phyloP scores from a whole-genome alignment of 345 rosid species.

The Kandelia obovata region DNA sequence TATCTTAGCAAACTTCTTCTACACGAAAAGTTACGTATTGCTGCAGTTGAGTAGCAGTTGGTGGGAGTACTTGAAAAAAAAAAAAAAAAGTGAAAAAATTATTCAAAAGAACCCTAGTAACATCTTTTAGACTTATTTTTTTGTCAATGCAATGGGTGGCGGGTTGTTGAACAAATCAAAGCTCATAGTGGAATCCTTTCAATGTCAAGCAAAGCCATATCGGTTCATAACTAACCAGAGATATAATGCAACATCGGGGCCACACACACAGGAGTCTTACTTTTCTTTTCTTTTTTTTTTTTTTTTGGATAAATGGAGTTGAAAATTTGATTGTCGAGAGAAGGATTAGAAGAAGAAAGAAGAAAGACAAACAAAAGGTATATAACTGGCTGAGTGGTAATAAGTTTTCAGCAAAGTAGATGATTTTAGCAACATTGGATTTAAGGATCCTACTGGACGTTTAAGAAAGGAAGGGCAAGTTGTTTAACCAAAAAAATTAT shows the following conservation, averaged over 20 bases:
- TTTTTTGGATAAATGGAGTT: no score
- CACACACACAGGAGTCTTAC: no score
- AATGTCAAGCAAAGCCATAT: slow-evolving; percentile 30
- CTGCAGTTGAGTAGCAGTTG: slow-evolving; percentile 16
- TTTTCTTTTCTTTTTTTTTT: no score
- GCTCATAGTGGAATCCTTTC: slow-evolving; percentile 9
- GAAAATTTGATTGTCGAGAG: no score
- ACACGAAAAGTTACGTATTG: slow-evolving; percentile 8
- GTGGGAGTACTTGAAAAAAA: neutral
- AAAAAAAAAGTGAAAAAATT: neutral
- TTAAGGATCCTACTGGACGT: neutral
- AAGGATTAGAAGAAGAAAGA: neutral
- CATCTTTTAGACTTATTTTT: neutral
- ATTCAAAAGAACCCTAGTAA: slow-evolving; percentile 4
- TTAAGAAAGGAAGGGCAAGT: neutral
- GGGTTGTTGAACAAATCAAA: slow-evolving; percentile 28
- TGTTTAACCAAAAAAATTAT: slow-evolving; percentile 4
- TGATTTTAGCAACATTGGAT: no score
- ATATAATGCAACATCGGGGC: neutral
- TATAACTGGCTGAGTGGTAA: no score
- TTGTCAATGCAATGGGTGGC: slow-evolving; percentile 10
- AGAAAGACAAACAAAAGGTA: no score
- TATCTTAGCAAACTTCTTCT: slow-evolving; percentile 7
- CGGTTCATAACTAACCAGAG: slow-evolving; percentile 12
- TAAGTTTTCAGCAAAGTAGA: no score